Evolutionary conservation across 164 flowering plant genomes (phyloP).

Genomic region (Paratinospora sagittata): DNA sequence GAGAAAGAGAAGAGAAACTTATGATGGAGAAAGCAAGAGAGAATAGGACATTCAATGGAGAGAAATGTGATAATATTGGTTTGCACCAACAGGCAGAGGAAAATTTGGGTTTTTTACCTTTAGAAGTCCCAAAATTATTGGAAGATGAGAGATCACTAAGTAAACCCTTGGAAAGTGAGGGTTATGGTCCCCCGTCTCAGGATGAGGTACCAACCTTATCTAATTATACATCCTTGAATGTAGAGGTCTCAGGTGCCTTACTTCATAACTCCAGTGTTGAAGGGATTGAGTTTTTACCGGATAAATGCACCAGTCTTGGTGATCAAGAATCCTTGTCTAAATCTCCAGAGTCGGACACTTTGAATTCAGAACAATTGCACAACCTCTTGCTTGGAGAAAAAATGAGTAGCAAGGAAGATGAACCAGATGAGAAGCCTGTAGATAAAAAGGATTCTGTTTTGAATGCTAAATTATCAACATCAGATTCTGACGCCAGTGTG

Average conservation of each 20-base stretch:
- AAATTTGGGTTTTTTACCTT: slow-evolving; percentile 1
- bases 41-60: slow-evolving; percentile 4
- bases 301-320: slow-evolving; percentile 17
- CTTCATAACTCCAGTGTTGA: slow-evolving; percentile 20
- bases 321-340: slow-evolving; percentile 23
- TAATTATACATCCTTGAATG: slow-evolving; percentile 8
- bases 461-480: not conserved
- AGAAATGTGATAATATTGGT: slow-evolving; percentile 9
- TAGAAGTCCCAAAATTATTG: slow-evolving; percentile 15
- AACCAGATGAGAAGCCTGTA: slow-evolving; percentile 19
- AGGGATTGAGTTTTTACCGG: slow-evolving; percentile 19
- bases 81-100: slow-evolving; percentile 4
- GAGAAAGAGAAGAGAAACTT: slow-evolving; percentile 4
- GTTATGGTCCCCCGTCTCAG: slow-evolving; percentile 7
- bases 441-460: slow-evolving; percentile 12
- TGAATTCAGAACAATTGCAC: slow-evolving; percentile 13
- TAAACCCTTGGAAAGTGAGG: slow-evolving; percentile 22
- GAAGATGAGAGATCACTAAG: slow-evolving; percentile 11
- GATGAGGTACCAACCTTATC: slow-evolving; percentile 21
- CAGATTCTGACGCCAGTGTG: slow-evolving; percentile 1
- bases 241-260: slow-evolving; percentile 16
- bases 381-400: slow-evolving; percentile 13
- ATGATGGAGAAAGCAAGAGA: slow-evolving; percentile 9
- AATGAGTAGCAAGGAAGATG: slow-evolving; percentile 13
- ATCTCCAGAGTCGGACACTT: slow-evolving; percentile 6